Evolutionary conservation across 805 yeast genomes (phyloP).

Genomic region (Suhomyces tanzawaensis): DNA sequence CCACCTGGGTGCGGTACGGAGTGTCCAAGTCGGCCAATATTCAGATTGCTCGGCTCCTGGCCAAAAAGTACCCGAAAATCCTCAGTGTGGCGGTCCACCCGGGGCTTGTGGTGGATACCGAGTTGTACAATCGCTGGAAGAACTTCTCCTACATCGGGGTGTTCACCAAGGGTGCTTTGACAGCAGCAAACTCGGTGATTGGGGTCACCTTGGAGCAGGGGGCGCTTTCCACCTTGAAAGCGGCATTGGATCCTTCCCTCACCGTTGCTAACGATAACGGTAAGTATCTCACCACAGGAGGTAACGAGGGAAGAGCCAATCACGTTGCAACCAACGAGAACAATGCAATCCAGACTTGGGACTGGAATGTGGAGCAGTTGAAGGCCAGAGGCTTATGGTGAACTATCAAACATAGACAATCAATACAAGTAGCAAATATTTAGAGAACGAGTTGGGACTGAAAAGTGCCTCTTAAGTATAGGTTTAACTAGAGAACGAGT

Average conservation of each 20-base stretch:
- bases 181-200: constrained; percentile 13
- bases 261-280: constrained; percentile 26
- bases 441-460: no score
- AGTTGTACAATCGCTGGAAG: constrained; percentile 30
- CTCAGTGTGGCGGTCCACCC: constrained; percentile 38
- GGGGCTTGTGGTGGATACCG: constrained; percentile 35
- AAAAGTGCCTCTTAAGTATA: no score
- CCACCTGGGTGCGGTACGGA: constrained; percentile 36
- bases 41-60: constrained; percentile 28
- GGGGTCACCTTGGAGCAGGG: constrained; percentile 38
- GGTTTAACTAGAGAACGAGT: no score
- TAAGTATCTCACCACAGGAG: constrained; percentile 32
- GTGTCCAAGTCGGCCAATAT: constrained; percentile 33
- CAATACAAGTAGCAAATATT: no score
- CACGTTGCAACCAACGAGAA: constrained; percentile 21
- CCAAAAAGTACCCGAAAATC: constrained; percentile 28
- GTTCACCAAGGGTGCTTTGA: constrained; percentile 15
- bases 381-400: constrained; percentile 4
- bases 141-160: constrained; percentile 23
- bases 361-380: constrained; percentile 19
- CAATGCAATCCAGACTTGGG: constrained; percentile 28
- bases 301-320: constrained; percentile 21
- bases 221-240: constrained; percentile 29
- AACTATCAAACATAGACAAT: no score
- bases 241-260: constrained; percentile 29